A percentile compares a stretch with the other conserved stretches of the same genome.
These are phyloP conservation scores for Venustampulla echinocandica DNA, from an alignment of 495 filamentous ascomycete species.

Conservation along the genomic window DNA sequence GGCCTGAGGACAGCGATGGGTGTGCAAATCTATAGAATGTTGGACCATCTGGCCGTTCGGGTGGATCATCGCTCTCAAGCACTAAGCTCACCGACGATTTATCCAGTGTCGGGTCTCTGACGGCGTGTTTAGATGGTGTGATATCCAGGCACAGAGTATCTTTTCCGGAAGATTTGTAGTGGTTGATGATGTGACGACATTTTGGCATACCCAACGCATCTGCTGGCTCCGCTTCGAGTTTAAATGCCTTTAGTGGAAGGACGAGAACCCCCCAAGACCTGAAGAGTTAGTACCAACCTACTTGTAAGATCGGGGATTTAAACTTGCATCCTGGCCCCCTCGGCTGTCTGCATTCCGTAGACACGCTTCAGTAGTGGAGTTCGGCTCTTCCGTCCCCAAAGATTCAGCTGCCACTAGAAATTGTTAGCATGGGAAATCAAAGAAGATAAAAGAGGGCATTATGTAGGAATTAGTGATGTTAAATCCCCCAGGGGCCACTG, in stretches of 20 bases:
- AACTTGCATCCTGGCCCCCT: not conserved
- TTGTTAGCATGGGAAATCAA: not conserved
- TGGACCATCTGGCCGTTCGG: not conserved
- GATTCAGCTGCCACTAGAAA: not conserved
- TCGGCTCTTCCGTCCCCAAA: not conserved
- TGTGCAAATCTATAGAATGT: not conserved
- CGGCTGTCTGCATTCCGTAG: not conserved
- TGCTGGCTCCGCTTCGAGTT: not conserved
- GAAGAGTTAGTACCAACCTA: not conserved
- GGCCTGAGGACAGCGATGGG: not conserved
- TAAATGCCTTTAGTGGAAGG: slow-evolving; percentile 28
- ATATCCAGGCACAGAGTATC: not conserved
- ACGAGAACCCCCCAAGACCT: slow-evolving; percentile 41
- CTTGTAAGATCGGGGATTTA: not conserved
- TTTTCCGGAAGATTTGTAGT: too few relatives aligned
- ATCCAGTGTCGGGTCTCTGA: not conserved
- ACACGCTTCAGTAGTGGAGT: not conserved
- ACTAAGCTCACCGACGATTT: not conserved
- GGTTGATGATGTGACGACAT: too few relatives aligned
- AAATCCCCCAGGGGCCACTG: not conserved
- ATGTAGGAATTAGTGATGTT: not conserved
- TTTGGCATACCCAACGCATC: slow-evolving; percentile 9
- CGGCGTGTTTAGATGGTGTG: not conserved
- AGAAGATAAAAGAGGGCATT: not conserved
- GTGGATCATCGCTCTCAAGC: not conserved